Evolutionary conservation across 2,329 filamentous ascomycete genomes (phyloP).

Genomic region (Cordyceps cateniannulata): DNA sequence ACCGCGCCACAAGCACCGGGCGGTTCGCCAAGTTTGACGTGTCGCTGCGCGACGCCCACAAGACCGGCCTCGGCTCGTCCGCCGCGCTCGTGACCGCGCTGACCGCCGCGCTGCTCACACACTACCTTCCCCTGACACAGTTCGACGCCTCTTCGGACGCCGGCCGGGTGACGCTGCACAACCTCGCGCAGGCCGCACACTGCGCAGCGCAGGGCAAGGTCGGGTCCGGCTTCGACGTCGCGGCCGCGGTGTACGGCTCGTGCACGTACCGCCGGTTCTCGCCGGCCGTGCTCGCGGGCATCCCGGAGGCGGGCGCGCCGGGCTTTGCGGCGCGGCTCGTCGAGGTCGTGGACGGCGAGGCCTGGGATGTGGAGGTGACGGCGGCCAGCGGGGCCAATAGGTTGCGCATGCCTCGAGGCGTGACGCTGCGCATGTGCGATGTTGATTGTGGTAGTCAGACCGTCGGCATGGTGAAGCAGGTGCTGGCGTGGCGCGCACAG

Average conservation of each 20-base stretch:
- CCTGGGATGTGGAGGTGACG: conserved; percentile 75
- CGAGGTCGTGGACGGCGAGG: conserved; percentile 56
- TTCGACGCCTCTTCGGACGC: conserved; percentile 52
- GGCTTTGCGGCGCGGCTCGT: conserved; percentile 63
- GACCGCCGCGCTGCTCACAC: conserved; percentile 66
- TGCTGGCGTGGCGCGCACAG: conserved; percentile 71
- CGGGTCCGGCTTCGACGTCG: conserved; percentile 92
- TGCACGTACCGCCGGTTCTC: conserved; percentile 92
- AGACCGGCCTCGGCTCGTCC: conserved; percentile 92
- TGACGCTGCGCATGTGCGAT: conserved; percentile 87
- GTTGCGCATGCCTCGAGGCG: conserved; percentile 63
- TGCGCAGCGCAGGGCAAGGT: conserved; percentile 96
- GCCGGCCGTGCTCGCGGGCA: conserved; percentile 59
- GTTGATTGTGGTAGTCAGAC: conserved; percentile 92
- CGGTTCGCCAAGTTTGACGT: conserved; percentile 76
- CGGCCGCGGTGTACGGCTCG: conserved; percentile 84
- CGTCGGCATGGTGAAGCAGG: conserved; percentile 90
- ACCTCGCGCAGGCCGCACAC: conserved; percentile 87
- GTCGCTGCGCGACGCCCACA: conserved; percentile 72
- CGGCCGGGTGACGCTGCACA: conserved; percentile 66
- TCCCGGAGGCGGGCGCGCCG: conserved; percentile 60
- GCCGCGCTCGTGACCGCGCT: conserved; percentile 89
- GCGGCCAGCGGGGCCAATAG: conserved; percentile 65
- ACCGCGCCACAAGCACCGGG: conserved; percentile 23
- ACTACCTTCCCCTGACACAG: conserved; percentile 56